Evolutionary conservation across 2,329 filamentous ascomycete species (phyloP), one percentile per base, ranked within the genome.

Genomic region (Diplodia mutila): DNA sequence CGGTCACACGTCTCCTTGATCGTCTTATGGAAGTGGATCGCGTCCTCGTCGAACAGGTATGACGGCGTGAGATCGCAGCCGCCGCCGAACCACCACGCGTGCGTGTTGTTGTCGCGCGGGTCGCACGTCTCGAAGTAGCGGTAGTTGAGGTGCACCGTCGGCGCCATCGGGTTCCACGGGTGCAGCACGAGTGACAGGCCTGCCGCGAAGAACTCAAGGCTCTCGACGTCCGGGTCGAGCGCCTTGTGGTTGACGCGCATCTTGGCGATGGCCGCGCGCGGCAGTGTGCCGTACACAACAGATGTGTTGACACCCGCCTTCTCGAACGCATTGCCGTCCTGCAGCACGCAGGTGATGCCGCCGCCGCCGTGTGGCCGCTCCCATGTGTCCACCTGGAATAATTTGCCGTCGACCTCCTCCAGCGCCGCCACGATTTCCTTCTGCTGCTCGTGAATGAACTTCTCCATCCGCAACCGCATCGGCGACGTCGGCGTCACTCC

Each of bases 11-110:
- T 91, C 54, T 93, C 89, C 81, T 97, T 98, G 75, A 99, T 90
- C 2, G 91, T 93, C 78, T 89, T 89, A 85, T 99, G 95, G 86
- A 99, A 99, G 80, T 97, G 94, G 68, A 96, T 91, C 46, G 92
- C 94, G 78, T 99, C 95, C 79, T 99, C 95, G 73, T 97, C 94
- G 80, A 97, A 98, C 37, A 99, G 87, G 78, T 98, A 99, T 48
- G 87, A 89, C 0, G 95, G 95, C 14, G 95, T 99, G 72, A 99
- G 81, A 80, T 99, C 95, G 65, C 92, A 94, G 67, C 95, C 95
- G 61, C 95, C 95, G 71, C 95, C 95, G 75, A 97, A 99, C 95
- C 95, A 99, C 94, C 95, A 99, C 8, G 93, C 91, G 71, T 94
- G 93, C 64, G 85, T 90, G 71, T 85, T 91, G 52, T 91, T 93